A percentile compares a stretch with the other conserved stretches of the same genome.
Conservation (phyloP, 345 rosid species). For the Eucalyptus pumila region DNA sequence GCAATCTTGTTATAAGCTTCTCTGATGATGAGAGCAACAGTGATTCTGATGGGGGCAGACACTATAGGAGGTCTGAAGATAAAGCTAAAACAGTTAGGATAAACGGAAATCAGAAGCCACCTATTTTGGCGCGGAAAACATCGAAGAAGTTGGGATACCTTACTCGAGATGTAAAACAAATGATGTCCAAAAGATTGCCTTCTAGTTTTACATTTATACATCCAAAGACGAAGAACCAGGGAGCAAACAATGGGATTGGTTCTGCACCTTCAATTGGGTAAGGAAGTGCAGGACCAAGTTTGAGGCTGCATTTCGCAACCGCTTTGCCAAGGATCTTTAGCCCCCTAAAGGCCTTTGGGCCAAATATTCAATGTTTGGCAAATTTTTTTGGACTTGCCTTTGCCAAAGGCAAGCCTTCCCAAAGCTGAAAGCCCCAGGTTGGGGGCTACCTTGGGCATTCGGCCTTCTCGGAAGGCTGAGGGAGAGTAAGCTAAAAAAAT, state of each 20-base stretch:
- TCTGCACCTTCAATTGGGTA: no score
- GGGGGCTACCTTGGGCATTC: no score
- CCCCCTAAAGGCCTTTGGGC: no score
- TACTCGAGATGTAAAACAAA: constrained; percentile 16
- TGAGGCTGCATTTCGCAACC: no score
- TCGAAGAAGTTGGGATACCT: constrained; percentile 13
- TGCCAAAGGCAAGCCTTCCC: no score
- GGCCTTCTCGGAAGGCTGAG: no score
- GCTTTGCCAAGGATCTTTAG: no score
- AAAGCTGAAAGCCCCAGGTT: no score
- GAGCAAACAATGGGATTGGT: background rate
- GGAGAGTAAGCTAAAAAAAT: no score
- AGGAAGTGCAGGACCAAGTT: no score
- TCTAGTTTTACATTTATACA: constrained; percentile 22
- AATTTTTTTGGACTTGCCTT: no score
- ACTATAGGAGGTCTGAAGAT: constrained; percentile 4
- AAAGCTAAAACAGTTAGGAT: constrained; percentile 8
- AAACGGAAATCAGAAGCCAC: constrained; percentile 14
- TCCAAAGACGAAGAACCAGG: constrained; percentile 14
- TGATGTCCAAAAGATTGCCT: constrained; percentile 26
- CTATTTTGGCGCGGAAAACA: constrained; percentile 11
- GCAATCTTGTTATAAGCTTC: constrained; percentile 82
- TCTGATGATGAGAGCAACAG: constrained; percentile 82
- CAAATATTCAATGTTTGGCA: no score
- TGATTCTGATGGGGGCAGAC: constrained; percentile 37